A percentile compares a stretch with the other conserved stretches of the same genome.
Conservation (phyloP, 768 basidiomycete genomes). For the Cystofilobasidium capitatum region DNA sequence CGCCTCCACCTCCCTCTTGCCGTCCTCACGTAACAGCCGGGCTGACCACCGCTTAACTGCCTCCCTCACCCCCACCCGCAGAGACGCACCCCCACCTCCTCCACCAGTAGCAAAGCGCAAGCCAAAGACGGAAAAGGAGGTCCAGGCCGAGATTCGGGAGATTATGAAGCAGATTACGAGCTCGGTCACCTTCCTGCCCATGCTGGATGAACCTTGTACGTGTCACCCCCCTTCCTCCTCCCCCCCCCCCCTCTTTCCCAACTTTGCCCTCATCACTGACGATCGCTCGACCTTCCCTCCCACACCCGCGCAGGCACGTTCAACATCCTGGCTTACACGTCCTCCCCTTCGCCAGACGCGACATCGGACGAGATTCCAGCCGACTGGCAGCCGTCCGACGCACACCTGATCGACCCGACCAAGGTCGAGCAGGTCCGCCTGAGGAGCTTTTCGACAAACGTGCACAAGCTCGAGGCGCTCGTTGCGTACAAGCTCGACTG, state of each 20-base stretch:
- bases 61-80: background rate
- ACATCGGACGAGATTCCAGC: constrained; percentile 72
- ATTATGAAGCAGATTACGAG: constrained; percentile 98
- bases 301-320: constrained; percentile 55
- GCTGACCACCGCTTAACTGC: background rate
- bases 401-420: constrained; percentile 79
- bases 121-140: constrained; percentile 52
- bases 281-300: background rate
- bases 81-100: background rate
- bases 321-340: constrained; percentile 94
- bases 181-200: constrained; percentile 90
- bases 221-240: constrained; percentile 11
- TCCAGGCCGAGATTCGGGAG: constrained; percentile 92
- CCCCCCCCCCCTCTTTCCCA: background rate
- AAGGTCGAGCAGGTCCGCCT: constrained; percentile 68
- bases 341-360: background rate
- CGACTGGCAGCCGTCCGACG: constrained; percentile 94
- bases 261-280: background rate
- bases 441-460: constrained; percentile 90
- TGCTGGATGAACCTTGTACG: constrained; percentile 65
- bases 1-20: background rate
- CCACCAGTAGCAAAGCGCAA: constrained; percentile 46
- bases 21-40: no score
- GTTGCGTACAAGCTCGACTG: constrained; percentile 58
- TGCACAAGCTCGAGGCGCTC: constrained; percentile 96